Evolutionary conservation across 1,284 basidiomycete species (phyloP).

Genomic region (Testicularia cyperi): DNA sequence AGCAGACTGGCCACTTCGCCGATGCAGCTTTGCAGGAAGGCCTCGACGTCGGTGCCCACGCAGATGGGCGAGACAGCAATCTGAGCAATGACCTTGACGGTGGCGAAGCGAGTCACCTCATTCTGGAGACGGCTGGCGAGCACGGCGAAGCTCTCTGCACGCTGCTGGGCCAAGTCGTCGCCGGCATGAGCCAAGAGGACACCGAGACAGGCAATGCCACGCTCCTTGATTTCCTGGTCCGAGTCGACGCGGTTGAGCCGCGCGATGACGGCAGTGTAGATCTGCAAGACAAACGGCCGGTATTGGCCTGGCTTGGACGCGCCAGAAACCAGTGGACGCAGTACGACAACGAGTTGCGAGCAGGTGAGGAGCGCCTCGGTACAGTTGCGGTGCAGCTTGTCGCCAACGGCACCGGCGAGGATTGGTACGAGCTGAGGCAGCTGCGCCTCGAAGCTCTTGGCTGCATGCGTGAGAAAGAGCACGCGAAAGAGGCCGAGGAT

Average conservation of each 20-base stretch:
- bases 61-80: conserved; percentile 62
- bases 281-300: conserved; percentile 26
- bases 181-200: conserved; percentile 83
- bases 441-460: conserved; percentile 68
- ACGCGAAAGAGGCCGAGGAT: conserved; percentile 77
- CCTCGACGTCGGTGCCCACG: conserved; percentile 64
- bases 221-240: conserved; percentile 83
- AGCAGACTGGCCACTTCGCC: conserved; percentile 77
- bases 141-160: conserved; percentile 65
- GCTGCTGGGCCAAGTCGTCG: conserved; percentile 65
- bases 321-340: conserved; percentile 52
- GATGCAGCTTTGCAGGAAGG: conserved; percentile 75
- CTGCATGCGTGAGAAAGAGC: conserved; percentile 79
- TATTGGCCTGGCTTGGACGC: conserved; percentile 11
- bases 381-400: conserved; percentile 62
- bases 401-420: conserved; percentile 70
- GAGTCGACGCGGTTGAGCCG: conserved; percentile 78
- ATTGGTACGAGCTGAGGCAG: conserved; percentile 72
- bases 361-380: conserved; percentile 67
- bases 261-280: conserved; percentile 74
- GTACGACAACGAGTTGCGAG: conserved; percentile 62
- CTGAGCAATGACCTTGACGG: conserved; percentile 63
- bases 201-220: conserved; percentile 79
- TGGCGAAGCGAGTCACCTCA: conserved; percentile 64
- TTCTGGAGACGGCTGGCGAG: conserved; percentile 74